Conservation (phyloP, 768 basidiomycete genomes). For the Hortiboletus campestris region DNA sequence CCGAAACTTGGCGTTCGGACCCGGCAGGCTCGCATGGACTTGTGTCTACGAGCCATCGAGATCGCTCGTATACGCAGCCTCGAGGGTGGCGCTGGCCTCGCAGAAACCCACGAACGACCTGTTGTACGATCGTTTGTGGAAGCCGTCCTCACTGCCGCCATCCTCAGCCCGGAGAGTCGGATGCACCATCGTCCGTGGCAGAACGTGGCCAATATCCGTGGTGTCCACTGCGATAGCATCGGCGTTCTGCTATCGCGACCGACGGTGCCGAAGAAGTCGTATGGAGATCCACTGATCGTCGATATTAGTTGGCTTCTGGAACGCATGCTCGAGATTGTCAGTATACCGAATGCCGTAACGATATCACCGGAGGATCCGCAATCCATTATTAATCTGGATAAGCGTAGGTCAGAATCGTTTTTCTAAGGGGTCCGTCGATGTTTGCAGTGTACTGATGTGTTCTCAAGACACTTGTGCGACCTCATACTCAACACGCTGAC, state of each 20-base stretch:
- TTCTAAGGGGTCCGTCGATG: background rate
- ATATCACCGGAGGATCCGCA: slow-evolving; percentile 51
- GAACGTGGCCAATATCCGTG: slow-evolving; percentile 61
- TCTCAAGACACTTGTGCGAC: slow-evolving; percentile 60
- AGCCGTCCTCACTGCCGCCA: slow-evolving; percentile 68
- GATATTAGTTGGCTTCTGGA: slow-evolving; percentile 86
- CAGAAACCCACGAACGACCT: slow-evolving; percentile 51
- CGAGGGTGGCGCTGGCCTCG: slow-evolving; percentile 35
- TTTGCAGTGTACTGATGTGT: slow-evolving; percentile 11
- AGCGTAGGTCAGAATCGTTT: slow-evolving; percentile 58
- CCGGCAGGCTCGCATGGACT: slow-evolving; percentile 72
- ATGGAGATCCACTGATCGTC: slow-evolving; percentile 56
- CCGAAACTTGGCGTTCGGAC: slow-evolving; percentile 59
- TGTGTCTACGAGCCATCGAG: slow-evolving; percentile 69
- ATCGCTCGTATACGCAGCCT: slow-evolving; percentile 63
- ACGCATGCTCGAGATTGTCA: slow-evolving; percentile 75
- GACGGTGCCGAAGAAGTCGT: slow-evolving; percentile 40
- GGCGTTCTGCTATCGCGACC: slow-evolving; percentile 54
- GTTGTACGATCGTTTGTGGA: slow-evolving; percentile 81
- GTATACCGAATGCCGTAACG: slow-evolving; percentile 67
- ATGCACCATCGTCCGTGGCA: slow-evolving; percentile 78
- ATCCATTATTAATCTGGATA: slow-evolving; percentile 75
- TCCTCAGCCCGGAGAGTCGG: slow-evolving; percentile 78
- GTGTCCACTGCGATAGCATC: slow-evolving; percentile 61
- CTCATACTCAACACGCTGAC: slow-evolving; percentile 56